These are phyloP conservation scores for Mycena galericulata DNA, from an alignment of 768 basidiomycete genomes.

Conservation along the genomic window DNA sequence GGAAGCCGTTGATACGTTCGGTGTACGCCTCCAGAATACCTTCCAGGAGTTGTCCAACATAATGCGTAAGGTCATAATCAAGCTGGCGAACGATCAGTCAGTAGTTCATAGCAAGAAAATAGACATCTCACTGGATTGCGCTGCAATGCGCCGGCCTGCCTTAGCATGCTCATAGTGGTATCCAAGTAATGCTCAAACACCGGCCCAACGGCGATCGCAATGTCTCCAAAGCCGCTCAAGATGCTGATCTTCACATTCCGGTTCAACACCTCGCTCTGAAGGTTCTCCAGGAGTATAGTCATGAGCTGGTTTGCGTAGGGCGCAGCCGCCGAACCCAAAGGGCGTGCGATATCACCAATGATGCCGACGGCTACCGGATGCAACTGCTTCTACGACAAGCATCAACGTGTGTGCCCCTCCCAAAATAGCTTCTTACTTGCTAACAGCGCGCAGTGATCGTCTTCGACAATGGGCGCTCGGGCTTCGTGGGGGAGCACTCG, in stretches of 20 bases:
- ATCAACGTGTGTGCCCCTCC: constrained; percentile 75
- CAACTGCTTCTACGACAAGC: constrained; percentile 97
- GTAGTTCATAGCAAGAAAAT: constrained; percentile 5
- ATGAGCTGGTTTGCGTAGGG: constrained; percentile 92
- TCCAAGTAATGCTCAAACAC: constrained; percentile 90
- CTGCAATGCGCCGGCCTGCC: constrained; percentile 89
- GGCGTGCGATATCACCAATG: constrained; percentile 96
- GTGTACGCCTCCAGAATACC: constrained; percentile 98
- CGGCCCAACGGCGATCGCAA: constrained; percentile 91
- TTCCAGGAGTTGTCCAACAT: constrained; percentile 89
- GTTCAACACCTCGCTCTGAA: constrained; percentile 91
- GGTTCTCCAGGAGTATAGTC: constrained; percentile 90
- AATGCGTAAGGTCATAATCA: constrained; percentile 93
- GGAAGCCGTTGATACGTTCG: constrained; percentile 91
- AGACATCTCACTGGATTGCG: constrained; percentile 80
- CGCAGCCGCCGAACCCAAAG: constrained; percentile 84
- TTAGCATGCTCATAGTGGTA: constrained; percentile 90
- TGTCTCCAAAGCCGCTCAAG: constrained; percentile 94
- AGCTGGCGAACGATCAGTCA: constrained; percentile 55
- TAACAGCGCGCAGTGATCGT: constrained; percentile 78
- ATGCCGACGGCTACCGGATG: constrained; percentile 93
- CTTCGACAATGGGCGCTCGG: constrained; percentile 94
- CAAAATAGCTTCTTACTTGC: neutral
- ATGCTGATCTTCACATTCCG: constrained; percentile 98
- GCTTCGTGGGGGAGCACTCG: constrained; percentile 90